Conservation (phyloP, 2,329 filamentous ascomycete species). For the Phyllosticta citribraziliensis region DNA sequence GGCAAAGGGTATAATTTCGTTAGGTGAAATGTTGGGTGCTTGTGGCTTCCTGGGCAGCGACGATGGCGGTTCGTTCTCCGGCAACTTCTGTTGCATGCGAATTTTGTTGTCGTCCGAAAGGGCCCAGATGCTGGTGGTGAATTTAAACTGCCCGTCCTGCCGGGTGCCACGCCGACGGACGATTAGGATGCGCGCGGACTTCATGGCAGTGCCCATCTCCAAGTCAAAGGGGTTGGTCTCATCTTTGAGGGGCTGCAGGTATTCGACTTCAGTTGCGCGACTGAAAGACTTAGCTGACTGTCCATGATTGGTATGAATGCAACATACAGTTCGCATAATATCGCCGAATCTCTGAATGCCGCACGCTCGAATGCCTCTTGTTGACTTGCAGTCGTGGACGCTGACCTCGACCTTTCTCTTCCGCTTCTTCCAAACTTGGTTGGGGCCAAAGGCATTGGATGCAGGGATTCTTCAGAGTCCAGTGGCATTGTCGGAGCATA, state of each 20-base stretch:
- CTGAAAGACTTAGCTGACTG: slow-evolving; percentile 15
- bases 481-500: background rate
- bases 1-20: slow-evolving; percentile 31
- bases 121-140: slow-evolving; percentile 37
- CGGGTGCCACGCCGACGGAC: slow-evolving; percentile 34
- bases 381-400: slow-evolving; percentile 23
- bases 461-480: background rate
- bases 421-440: background rate
- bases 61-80: background rate
- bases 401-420: background rate
- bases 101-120: slow-evolving; percentile 33
- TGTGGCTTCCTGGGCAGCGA: background rate
- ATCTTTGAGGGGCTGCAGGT: slow-evolving; percentile 27
- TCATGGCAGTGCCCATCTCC: slow-evolving; percentile 30
- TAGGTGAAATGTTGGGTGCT: background rate
- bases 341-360: slow-evolving; percentile 34
- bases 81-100: slow-evolving; percentile 32
- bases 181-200: slow-evolving; percentile 32
- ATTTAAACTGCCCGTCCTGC: slow-evolving; percentile 24
- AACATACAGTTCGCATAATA: slow-evolving; percentile 35
- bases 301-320: background rate
- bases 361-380: slow-evolving; percentile 29
- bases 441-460: background rate
- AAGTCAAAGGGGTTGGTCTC: slow-evolving; percentile 27
- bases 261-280: slow-evolving; percentile 32